These are phyloP conservation scores for Albatrellus sp. DNA, from an alignment of 1,284 basidiomycete genomes.

Conservation along the genomic window DNA sequence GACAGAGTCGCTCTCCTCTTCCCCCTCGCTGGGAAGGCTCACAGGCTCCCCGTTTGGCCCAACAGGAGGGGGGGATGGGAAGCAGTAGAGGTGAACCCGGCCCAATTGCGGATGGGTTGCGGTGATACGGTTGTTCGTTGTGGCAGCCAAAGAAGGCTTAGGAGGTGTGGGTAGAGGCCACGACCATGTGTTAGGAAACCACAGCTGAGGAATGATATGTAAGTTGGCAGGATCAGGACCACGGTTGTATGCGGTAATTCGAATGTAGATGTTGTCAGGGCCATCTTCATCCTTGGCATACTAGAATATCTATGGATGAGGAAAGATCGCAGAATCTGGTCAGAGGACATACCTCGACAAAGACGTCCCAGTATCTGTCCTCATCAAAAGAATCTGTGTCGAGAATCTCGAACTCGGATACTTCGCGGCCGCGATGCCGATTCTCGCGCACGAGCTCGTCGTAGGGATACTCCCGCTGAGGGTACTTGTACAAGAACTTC, in stretches of 20 bases:
- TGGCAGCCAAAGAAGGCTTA: conserved; percentile 59
- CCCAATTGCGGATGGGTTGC: conserved; percentile 67
- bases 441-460: conserved; percentile 87
- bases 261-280: conserved; percentile 80
- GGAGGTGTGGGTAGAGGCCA: conserved; percentile 79
- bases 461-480: conserved; percentile 86
- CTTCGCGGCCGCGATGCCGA: conserved; percentile 71
- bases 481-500: conserved; percentile 99
- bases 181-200: conserved; percentile 98
- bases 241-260: conserved; percentile 94
- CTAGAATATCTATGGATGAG: conserved; percentile 27
- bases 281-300: conserved; percentile 96
- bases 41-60: conserved; percentile 50
- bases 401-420: conserved; percentile 85
- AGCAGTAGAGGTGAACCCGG: conserved; percentile 76
- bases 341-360: conserved; percentile 62
- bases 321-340: conserved; percentile 10
- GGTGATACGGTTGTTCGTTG: conserved; percentile 54
- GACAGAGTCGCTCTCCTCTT: conserved; percentile 50
- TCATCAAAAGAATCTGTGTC: conserved; percentile 91
- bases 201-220: conserved; percentile 90
- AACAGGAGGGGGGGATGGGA: conserved; percentile 86
- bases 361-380: conserved; percentile 96
- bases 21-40: conserved; percentile 18
- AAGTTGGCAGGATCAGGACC: conserved; percentile 93